These are phyloP conservation scores for Stromatinia cepivora DNA, from an alignment of 2,329 filamentous ascomycete genomes.

Conservation along the genomic window DNA sequence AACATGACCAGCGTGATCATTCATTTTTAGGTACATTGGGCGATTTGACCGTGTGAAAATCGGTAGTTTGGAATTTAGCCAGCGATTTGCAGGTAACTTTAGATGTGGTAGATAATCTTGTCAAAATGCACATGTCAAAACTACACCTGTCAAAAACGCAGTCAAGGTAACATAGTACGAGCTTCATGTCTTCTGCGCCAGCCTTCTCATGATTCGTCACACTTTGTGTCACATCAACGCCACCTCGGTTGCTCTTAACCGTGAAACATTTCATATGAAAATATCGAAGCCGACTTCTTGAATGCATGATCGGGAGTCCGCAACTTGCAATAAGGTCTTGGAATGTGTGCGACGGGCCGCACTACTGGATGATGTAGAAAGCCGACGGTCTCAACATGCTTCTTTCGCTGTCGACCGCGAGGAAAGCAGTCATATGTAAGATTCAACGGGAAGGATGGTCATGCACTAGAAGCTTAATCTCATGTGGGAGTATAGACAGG, in stretches of 20 bases:
- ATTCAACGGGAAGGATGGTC: constrained; percentile 10
- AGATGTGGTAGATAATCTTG: constrained; percentile 8
- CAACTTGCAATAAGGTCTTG: background rate
- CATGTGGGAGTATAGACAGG: background rate
- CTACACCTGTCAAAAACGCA: constrained; percentile 22
- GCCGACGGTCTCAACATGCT: constrained; percentile 9
- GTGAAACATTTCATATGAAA: background rate
- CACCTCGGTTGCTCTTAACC: background rate
- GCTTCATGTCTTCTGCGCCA: constrained; percentile 1
- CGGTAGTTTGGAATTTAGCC: background rate
- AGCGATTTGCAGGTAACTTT: background rate
- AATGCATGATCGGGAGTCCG: background rate
- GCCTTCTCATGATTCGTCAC: background rate
- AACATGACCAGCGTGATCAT: background rate
- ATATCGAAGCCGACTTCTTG: background rate
- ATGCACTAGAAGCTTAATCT: constrained; percentile 11
- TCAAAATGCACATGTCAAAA: constrained; percentile 24
- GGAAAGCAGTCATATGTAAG: background rate
- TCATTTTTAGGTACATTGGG: constrained; percentile 6
- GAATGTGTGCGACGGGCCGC: constrained; percentile 9
- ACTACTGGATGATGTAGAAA: constrained; percentile 1
- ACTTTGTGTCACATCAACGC: background rate
- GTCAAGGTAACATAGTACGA: constrained; percentile 17
- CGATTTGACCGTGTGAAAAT: background rate
- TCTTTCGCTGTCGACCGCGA: constrained; percentile 3